Percentiles rank a stretch among this genome's conserved stretches.
Evolutionary conservation across 208 protist species (phyloP).

Genomic region (Wallacemonas rigidus): DNA sequence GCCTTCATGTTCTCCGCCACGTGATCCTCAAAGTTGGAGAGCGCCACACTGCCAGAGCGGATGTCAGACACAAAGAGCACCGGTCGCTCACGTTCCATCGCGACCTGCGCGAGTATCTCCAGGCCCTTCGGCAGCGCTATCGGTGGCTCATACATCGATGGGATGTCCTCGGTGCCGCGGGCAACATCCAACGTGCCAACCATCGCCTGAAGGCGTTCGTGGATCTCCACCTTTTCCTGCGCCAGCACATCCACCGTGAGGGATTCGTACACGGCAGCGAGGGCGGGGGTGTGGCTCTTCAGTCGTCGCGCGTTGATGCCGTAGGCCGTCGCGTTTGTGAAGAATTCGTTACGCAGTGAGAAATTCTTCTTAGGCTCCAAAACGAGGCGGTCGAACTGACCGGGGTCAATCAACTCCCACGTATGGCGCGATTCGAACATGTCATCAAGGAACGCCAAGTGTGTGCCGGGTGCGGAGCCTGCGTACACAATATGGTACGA

Average conservation of each 20-base stretch:
- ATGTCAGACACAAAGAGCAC: constrained; percentile 96
- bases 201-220: constrained; percentile 64
- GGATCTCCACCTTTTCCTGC: constrained; percentile 57
- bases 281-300: constrained; percentile 51
- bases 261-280: constrained; percentile 61
- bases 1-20: constrained; percentile 92
- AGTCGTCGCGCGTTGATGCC: constrained; percentile 84
- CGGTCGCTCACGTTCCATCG: constrained; percentile 71
- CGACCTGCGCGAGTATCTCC: constrained; percentile 72
- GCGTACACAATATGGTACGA: constrained; percentile 95
- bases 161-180: constrained; percentile 85
- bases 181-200: constrained; percentile 87
- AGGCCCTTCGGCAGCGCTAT: constrained; percentile 66
- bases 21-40: constrained; percentile 90
- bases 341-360: constrained; percentile 92
- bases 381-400: constrained; percentile 81
- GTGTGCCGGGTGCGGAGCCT: constrained; percentile 94
- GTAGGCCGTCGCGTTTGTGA: constrained; percentile 94
- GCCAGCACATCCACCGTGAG: constrained; percentile 42
- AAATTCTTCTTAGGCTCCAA: constrained; percentile 72
- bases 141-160: constrained; percentile 84
- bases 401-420: constrained; percentile 95
- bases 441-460: constrained; percentile 89
- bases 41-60: constrained; percentile 80
- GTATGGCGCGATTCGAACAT: constrained; percentile 85